Base-by-base conservation (phyloP, 495 filamentous ascomycete genomes). In the Penicillium macrosclerotiorum region DNA sequence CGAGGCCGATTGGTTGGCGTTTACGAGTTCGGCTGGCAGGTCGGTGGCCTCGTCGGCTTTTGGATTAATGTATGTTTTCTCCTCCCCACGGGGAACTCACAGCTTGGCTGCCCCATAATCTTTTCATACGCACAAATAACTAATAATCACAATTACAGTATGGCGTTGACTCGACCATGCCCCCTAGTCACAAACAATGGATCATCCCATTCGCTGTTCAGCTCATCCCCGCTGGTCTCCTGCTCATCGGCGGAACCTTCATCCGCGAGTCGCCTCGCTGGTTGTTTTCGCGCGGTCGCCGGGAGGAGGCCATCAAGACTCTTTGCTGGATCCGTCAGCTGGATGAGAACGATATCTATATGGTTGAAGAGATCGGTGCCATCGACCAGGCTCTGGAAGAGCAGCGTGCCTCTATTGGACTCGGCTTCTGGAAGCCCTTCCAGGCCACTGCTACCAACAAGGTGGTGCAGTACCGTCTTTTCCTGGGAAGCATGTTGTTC, bases 1-100 rank as follows among this genome's bases (percentile, higher is more conserved):
- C 81, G 88, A 45, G 88, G 88, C 24, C 77, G 88, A 13, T 76
- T 93, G 17, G 85, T 92, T 38, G 82, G 84, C 52, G 71, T 89
- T 19, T 89, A 85, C 55, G 84, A 88, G 62, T 64, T 87, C 29
- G 81, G 83, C 8, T 87, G 83, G 80, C 85, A 88, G 62, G 72
- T 85, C 53, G 84, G 84, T 35, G 83, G 83, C 11, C 64, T 89
- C 18, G 76, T 85, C n/a, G 84, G 84, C 3, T 88, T 87, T 53
- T 86, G 80, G 81, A 84, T 86, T 54, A 85, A 84, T 52, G 72
- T 69, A 43, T 60, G 61, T 60, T n/a, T 29, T 13, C 13, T 33
- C 1, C 30, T n/a, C 12, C 31, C 25, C 34, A 5, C 35, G 20
- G 16, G 3, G 46, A 14, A 22, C 34, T 18, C 18, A 24, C 8